These are phyloP conservation scores for Debaryomyces maramus DNA, from an alignment of 805 yeast genomes.

Conservation along the genomic window DNA sequence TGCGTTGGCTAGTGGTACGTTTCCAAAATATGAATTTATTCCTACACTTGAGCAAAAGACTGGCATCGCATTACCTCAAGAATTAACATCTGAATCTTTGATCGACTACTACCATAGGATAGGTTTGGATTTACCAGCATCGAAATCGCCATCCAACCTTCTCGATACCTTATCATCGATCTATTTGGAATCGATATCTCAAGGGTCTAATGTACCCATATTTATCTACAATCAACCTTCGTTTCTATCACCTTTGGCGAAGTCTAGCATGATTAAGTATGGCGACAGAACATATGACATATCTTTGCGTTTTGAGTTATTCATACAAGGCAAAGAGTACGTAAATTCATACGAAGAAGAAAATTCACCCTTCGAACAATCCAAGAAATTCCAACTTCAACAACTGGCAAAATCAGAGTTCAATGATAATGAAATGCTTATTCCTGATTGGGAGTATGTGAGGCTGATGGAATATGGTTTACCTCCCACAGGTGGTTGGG, in stretches of 20 bases:
- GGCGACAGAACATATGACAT: constrained; percentile 33
- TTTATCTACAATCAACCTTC: constrained; percentile 83
- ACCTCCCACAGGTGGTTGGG: constrained; percentile 99
- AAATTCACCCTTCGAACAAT: constrained; percentile 78
- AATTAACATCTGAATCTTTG: constrained; percentile 41
- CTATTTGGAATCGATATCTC: constrained; percentile 66
- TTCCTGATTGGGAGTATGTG: constrained; percentile 73
- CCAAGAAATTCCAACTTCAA: constrained; percentile 61
- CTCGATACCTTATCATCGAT: constrained; percentile 62
- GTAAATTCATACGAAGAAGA: constrained; percentile 97
- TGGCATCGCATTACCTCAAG: constrained; percentile 49
- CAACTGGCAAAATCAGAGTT: constrained; percentile 44
- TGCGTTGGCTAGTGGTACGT: constrained; percentile 12
- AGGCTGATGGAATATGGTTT: constrained; percentile 86
- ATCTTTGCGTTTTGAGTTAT: constrained; percentile 81
- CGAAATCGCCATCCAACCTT: constrained; percentile 55
- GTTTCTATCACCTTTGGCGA: constrained; percentile 83
- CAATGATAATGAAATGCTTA: constrained; percentile 59
- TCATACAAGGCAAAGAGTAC: constrained; percentile 75
- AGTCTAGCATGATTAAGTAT: constrained; percentile 46
- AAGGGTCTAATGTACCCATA: constrained; percentile 50
- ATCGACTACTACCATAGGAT: constrained; percentile 38
- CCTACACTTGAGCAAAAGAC: constrained; percentile 58
- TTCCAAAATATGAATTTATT: constrained; percentile 59
- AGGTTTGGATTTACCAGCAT: constrained; percentile 36